phyloP scores from a whole-genome alignment of 352 stramenopile genomes.

The Phytophthora syringae region DNA sequence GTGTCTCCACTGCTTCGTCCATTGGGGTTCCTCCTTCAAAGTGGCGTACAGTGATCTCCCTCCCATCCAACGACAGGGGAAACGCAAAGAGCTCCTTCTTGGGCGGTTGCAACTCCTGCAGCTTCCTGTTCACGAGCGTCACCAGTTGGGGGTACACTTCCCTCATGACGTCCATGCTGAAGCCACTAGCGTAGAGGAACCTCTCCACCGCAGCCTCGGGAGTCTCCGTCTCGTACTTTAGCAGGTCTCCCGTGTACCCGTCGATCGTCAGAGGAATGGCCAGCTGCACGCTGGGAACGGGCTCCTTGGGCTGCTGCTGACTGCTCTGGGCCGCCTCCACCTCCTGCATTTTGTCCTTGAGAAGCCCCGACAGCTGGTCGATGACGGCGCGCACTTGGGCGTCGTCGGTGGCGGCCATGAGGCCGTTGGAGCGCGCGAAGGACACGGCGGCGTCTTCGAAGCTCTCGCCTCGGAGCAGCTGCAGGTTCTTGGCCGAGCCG shows the following conservation, averaged over 20 bases:
- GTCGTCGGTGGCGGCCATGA: conserved; percentile 58
- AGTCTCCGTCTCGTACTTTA: conserved; percentile 69
- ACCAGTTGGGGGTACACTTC: conserved; percentile 71
- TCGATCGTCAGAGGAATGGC: conserved; percentile 68
- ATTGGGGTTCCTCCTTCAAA: conserved; percentile 69
- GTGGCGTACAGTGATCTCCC: conserved; percentile 58
- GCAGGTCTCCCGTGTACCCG: conserved; percentile 48
- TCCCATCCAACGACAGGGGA: conserved; percentile 56
- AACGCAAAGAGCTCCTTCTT: conserved; percentile 72
- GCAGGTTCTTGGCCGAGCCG: conserved; percentile 60
- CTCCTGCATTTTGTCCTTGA: conserved; percentile 69
- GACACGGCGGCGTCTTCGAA: conserved; percentile 64
- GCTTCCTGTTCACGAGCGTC: conserved; percentile 58
- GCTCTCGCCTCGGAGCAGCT: conserved; percentile 75
- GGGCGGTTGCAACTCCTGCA: conserved; percentile 58
- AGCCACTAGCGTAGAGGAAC: conserved; percentile 67
- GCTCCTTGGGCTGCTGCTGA: conserved; percentile 9
- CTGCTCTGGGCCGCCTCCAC: conserved; percentile 37
- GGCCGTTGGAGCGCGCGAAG: conserved; percentile 69
- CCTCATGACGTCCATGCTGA: conserved; percentile 69
- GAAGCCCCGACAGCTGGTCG: conserved; percentile 66
- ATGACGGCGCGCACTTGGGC: conserved; percentile 59
- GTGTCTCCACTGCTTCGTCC: conserved; percentile 63
- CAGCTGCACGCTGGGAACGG: conserved; percentile 55
- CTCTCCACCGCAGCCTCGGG: conserved; percentile 63